Percentiles rank a stretch among this genome's conserved stretches.
phyloP scores from a whole-genome alignment of 768 basidiomycete species.

The Lentinula detonsa region DNA sequence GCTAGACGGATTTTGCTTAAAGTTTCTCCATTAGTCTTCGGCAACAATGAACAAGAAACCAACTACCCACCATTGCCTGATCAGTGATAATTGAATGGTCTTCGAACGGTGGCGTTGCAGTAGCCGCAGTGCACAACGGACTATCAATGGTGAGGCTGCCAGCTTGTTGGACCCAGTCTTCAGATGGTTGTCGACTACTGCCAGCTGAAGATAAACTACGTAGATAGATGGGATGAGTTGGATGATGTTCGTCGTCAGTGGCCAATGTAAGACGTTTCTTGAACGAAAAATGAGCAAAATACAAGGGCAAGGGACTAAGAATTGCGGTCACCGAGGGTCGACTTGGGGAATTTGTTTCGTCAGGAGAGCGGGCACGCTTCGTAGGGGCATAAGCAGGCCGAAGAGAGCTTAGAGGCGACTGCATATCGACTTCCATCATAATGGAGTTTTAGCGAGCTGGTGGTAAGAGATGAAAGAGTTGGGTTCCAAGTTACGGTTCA shows the following conservation, averaged over 20 bases:
- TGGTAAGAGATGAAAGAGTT: not conserved
- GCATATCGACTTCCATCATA: constrained; percentile 56
- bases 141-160: constrained; percentile 61
- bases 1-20: not conserved
- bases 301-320: not conserved
- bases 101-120: not conserved
- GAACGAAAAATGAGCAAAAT: not conserved
- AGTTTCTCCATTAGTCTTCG: not conserved
- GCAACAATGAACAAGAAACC: not conserved
- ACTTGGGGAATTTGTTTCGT: constrained; percentile 35
- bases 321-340: constrained; percentile 45
- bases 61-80: constrained; percentile 12
- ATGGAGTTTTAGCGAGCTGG: constrained; percentile 16
- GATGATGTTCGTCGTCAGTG: constrained; percentile 14
- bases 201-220: constrained; percentile 20
- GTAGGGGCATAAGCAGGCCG: constrained; percentile 25
- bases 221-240: constrained; percentile 8
- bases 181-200: constrained; percentile 41
- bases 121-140: constrained; percentile 20
- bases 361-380: constrained; percentile 63
- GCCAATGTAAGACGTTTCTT: constrained; percentile 58
- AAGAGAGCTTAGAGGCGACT: constrained; percentile 33
- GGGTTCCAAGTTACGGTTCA: not conserved
- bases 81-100: constrained; percentile 6
- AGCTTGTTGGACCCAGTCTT: constrained; percentile 75